Base-by-base conservation (phyloP, 1,284 basidiomycete species). In the Malassezia dermatis region DNA sequence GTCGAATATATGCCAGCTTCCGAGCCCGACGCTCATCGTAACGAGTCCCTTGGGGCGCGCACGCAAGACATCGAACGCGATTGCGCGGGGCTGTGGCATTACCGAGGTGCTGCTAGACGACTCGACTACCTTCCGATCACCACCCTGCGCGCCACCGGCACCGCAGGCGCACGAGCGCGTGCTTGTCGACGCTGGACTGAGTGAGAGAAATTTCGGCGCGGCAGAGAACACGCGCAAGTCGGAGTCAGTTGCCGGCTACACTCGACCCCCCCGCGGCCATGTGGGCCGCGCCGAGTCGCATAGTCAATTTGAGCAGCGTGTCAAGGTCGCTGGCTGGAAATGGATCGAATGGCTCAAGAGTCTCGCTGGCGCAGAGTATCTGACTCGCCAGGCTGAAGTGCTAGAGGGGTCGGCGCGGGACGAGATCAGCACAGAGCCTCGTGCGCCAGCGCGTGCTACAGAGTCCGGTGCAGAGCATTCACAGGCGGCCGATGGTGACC, bases 21-120 rank as follows among this genome's bases (percentile, higher is more conserved):
- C 65, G 15, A 48, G 44, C 3, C 66, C 65, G 3, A 56, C 62
- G 7, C 30, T 67, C 23, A 53, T 69, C 35, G 61, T 65, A 3
- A 61, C 63, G 34, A 67, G 65, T 48, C 65, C 65, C 3, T 60
- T 67, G 3, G 65, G 66, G 0, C 53, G 66, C 31, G 64, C 66
- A 7, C 44, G 58, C 3, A 62, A 63, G 55, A 67, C 65, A 5
- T 61, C 63, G n/a, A 57, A 60, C 17, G 61, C 65, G 8, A 35
- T 67, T 7, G 55, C 47, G n/a, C 56, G 48, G 1, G 51, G 47
- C 7, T 49, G 48, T 32, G 42, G 48, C 8, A 23, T 47, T 1
- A 12, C 3, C 4, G 15, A 39, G 3, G 31, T 41, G 11, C 12
- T 28, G 2, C 24, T 40, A 4, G 32, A 31, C 0, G 43, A 37